phyloP scores from a whole-genome alignment of 1,284 basidiomycete genomes.

The Abortiporus biennis region DNA sequence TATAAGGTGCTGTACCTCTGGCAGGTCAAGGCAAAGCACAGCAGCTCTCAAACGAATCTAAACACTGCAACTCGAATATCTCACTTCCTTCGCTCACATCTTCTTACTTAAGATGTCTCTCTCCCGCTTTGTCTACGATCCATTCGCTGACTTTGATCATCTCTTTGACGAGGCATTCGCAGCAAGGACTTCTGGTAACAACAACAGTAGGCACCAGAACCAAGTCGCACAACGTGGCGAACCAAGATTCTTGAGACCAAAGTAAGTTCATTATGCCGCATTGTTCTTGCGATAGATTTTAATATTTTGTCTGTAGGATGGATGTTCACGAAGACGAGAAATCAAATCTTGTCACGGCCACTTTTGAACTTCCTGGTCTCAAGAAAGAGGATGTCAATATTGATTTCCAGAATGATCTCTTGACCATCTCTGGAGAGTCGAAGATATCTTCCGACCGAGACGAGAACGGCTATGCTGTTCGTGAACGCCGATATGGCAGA shows the following conservation, averaged over 20 bases:
- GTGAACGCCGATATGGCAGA: conserved; percentile 42
- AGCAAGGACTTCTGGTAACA: conserved; percentile 3
- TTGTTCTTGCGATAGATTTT: neutral
- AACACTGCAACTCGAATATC: too few species aligned
- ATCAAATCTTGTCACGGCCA: conserved; percentile 37
- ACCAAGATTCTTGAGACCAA: conserved; percentile 7
- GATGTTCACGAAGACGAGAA: conserved; percentile 39
- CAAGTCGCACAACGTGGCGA: conserved; percentile 6
- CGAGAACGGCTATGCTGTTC: conserved; percentile 39
- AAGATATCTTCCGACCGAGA: conserved; percentile 27
- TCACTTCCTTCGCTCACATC: too few species aligned
- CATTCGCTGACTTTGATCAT: conserved; percentile 44
- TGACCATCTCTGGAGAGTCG: conserved; percentile 41
- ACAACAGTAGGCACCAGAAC: conserved; percentile 1
- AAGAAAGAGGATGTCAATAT: conserved; percentile 37
- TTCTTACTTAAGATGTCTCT: conserved; percentile 20
- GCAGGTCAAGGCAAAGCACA: too few species aligned
- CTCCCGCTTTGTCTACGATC: conserved; percentile 35
- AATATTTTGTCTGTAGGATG: conserved; percentile 27
- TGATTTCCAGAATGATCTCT: conserved; percentile 34
- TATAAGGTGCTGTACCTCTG: too few species aligned
- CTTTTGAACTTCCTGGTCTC: conserved; percentile 45
- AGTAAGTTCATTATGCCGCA: conserved; percentile 7
- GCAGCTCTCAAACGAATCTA: too few species aligned
- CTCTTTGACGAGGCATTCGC: conserved; percentile 41